phyloP scores from a whole-genome alignment of 2,329 filamentous ascomycete genomes.

The Albophoma yamanashiensis region DNA sequence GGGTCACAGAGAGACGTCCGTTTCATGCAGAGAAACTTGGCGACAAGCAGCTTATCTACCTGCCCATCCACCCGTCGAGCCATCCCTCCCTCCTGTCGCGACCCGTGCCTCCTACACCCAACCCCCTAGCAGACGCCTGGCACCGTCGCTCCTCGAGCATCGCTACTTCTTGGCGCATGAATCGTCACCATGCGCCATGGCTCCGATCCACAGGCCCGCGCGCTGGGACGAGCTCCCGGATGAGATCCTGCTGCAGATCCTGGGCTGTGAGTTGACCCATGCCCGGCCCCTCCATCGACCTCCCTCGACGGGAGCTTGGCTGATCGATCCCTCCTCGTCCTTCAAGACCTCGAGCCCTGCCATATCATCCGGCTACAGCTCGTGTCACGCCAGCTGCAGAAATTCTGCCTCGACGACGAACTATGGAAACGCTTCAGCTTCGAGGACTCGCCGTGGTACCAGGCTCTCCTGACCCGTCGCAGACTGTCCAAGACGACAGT shows the following conservation, averaged over 20 bases:
- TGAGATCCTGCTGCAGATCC: slow-evolving; percentile 53
- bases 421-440: slow-evolving; percentile 73
- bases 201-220: slow-evolving; percentile 8
- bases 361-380: slow-evolving; percentile 54
- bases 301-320: background rate
- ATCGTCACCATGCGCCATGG: slow-evolving; percentile 16
- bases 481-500: slow-evolving; percentile 19
- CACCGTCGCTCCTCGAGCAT: background rate
- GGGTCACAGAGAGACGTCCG: background rate
- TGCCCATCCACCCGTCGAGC: background rate
- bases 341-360: slow-evolving; percentile 23
- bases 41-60: background rate
- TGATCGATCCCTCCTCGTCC: background rate
- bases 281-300: background rate
- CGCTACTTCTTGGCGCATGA: background rate
- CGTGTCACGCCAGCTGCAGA: slow-evolving; percentile 55
- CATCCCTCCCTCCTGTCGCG: background rate
- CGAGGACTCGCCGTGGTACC: slow-evolving; percentile 54
- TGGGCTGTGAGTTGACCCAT: slow-evolving; percentile 40
- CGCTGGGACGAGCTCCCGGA: slow-evolving; percentile 44
- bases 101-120: background rate
- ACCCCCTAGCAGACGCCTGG: background rate
- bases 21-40: background rate
- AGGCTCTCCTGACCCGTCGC: slow-evolving; percentile 38
- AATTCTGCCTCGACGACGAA: slow-evolving; percentile 60